A percentile compares a stretch with the other conserved stretches of the same genome.
Evolutionary conservation across 768 basidiomycete species (phyloP).

Genomic region (Mycena belliarum): DNA sequence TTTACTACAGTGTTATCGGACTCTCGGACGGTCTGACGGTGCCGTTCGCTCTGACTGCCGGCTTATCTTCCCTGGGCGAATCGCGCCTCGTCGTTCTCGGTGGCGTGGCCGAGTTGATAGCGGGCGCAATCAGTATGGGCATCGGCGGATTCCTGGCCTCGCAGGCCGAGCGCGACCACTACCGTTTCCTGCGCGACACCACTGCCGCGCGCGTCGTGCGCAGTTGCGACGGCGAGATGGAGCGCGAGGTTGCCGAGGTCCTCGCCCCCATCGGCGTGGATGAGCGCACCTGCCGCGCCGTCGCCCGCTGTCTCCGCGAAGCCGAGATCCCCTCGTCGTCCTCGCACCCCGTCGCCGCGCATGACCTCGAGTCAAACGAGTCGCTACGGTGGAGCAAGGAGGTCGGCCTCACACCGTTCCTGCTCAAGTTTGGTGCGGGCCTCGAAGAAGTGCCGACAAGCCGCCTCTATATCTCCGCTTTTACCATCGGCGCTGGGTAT

Average conservation of each 20-base stretch:
- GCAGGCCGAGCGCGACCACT: slow-evolving; percentile 95
- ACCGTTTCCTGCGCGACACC: slow-evolving; percentile 73
- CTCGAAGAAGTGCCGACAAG: slow-evolving; percentile 87
- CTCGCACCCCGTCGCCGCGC: slow-evolving; percentile 2
- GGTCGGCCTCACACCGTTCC: slow-evolving; percentile 88
- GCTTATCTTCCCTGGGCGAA: slow-evolving; percentile 85
- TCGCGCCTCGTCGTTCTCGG: slow-evolving; percentile 92
- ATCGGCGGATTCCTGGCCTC: slow-evolving; percentile 97
- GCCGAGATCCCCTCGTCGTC: slow-evolving; percentile 46
- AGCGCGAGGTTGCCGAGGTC: slow-evolving; percentile 88
- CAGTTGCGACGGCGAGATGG: slow-evolving; percentile 93
- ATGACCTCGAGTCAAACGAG: slow-evolving; percentile 56
- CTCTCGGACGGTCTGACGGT: slow-evolving; percentile 89
- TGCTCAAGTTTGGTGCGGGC: slow-evolving; percentile 95
- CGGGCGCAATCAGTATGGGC: slow-evolving; percentile 97
- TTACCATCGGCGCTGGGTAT: slow-evolving; percentile 95
- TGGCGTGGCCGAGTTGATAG: slow-evolving; percentile 93
- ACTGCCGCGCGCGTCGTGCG: slow-evolving; percentile 82
- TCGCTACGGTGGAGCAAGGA: slow-evolving; percentile 68
- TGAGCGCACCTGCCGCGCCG: slow-evolving; percentile 72
- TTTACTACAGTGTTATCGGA: slow-evolving; percentile 70
- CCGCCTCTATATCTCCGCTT: slow-evolving; percentile 85
- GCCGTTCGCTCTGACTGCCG: slow-evolving; percentile 89
- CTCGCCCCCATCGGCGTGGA: slow-evolving; percentile 91
- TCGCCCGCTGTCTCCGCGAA: slow-evolving; percentile 73